Base-by-base conservation (phyloP, 2,329 filamentous ascomycete species). In the Penicillium crustosum region DNA sequence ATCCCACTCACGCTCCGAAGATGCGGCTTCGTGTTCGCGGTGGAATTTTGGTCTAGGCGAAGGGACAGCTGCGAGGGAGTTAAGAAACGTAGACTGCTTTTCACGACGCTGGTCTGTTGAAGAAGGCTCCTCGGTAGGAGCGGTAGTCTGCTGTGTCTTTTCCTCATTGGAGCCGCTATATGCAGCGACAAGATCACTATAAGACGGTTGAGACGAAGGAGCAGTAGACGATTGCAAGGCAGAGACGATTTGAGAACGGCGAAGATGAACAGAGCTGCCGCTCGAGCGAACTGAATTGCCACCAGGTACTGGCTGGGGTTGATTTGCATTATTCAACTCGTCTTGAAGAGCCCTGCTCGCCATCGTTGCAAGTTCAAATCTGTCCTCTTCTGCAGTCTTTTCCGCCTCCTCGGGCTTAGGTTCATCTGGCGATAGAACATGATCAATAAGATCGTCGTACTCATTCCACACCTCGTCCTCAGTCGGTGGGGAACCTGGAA, bases 401-500 rank as follows among this genome's bases (percentile, higher is more conserved):
- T 27, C 35, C 1, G 63, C 35, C 6, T 60, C 57, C 21, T 67
- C 60, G 7, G 66, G 57, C 48, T 57, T 66, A n/a, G 59, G 61
- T 38, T 63, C 65, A 36, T 73, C 75, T 8, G 80, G 77, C 5
- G 81, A 83, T 49, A 85, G 82, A 12, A 86, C 82, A 57, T 90
- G 87, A 52, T 90, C 89, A 53, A 97, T 83, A 13, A 97, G 78
- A 66, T 97, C 93, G 64, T 97, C 88, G 70, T 95, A 97, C 74
- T 96, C 93, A 51, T 93, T 88, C 93, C 93, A 97, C 2, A 96
- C 83, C 70, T 97, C 93, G 66, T 97, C 93, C 63, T 95, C 90
- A 1, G 79, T 85, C 4, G 88, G 81, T 0, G 85, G 87, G 4
- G 86, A 85, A 44, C 79, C 80, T 1, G 84, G 80, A 3, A 79